A percentile compares a stretch with the other conserved stretches of the same genome.
Evolutionary conservation across 805 yeast genomes (phyloP).

Genomic region (Metschnikowia cerradonensis): DNA sequence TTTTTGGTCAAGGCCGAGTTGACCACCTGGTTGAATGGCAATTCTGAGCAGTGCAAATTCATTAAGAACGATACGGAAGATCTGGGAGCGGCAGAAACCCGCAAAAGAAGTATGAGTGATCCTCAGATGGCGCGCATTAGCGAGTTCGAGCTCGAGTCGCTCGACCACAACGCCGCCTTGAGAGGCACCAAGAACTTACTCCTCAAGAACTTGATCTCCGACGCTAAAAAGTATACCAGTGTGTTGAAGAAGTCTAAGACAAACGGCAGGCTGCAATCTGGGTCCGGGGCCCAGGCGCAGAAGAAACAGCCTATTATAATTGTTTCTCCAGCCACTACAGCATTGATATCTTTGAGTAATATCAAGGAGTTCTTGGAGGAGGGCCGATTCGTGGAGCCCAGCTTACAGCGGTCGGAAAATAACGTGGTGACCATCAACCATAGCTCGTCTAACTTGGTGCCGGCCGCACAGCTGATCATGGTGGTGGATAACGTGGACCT

Average conservation of each 20-base stretch:
- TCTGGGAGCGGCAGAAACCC: conserved; percentile 2
- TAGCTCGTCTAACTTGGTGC: conserved; percentile 46
- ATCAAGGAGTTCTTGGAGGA: conserved; percentile 54
- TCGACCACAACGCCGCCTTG: conserved; percentile 57
- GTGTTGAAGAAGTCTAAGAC: conserved; percentile 39
- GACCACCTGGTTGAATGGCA: conserved; percentile 75
- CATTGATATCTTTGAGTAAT: conserved; percentile 37
- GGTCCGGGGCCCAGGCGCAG: conserved; percentile 7
- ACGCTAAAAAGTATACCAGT: conserved; percentile 55
- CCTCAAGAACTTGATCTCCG: conserved; percentile 64
- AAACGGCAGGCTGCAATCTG: conserved; percentile 3
- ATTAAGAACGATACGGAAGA: conserved; percentile 26
- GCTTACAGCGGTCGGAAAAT: conserved; percentile 28
- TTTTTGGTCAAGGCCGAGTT: conserved; percentile 85
- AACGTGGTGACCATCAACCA: conserved; percentile 52
- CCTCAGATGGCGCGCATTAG: conserved; percentile 47
- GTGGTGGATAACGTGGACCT: conserved; percentile 86
- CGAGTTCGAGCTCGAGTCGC: conserved; percentile 45
- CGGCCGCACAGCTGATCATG: conserved; percentile 59
- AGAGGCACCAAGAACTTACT: conserved; percentile 66
- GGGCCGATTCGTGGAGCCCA: conserved; percentile 61
- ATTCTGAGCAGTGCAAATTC: conserved; percentile 55
- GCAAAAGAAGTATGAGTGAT: conserved; percentile 28
- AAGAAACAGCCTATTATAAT: conserved; percentile 42
- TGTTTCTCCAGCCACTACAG: conserved; percentile 44